Conservation (phyloP, 768 basidiomycete genomes). For the Candolleomyces efflorescens region DNA sequence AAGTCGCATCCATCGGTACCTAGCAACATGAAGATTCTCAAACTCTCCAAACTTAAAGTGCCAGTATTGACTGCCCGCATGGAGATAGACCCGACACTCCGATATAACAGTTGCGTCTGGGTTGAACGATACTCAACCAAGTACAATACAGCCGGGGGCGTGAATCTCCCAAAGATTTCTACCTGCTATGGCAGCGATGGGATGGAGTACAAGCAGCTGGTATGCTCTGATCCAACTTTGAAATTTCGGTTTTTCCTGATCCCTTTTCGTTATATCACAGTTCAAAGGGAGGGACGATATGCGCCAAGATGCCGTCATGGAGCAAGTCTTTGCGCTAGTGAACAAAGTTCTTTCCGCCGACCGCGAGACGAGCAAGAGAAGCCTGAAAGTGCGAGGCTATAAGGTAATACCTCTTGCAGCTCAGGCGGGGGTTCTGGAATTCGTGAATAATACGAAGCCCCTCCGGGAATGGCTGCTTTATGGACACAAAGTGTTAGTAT, state of each 20-base stretch:
- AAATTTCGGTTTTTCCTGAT: not conserved
- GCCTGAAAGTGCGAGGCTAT: conserved; percentile 76
- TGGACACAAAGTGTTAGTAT: conserved; percentile 59
- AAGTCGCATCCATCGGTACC: conserved; percentile 5
- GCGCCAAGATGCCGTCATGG: conserved; percentile 98
- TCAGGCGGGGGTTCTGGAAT: conserved; percentile 85
- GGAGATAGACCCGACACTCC: conserved; percentile 62
- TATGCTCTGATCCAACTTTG: conserved; percentile 29
- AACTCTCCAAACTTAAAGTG: conserved; percentile 55
- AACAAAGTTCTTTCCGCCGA: conserved; percentile 75
- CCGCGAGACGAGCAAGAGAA: conserved; percentile 68
- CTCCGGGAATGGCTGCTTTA: conserved; percentile 55
- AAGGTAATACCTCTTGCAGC: conserved; percentile 82
- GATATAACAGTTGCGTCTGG: conserved; percentile 69
- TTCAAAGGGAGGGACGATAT: conserved; percentile 88
- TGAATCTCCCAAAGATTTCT: conserved; percentile 80
- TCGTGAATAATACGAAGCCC: conserved; percentile 74
- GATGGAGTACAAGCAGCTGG: conserved; percentile 70
- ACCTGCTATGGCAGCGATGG: conserved; percentile 68
- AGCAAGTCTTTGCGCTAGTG: conserved; percentile 91
- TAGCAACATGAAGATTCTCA: conserved; percentile 37
- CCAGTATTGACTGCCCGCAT: conserved; percentile 79
- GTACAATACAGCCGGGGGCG: conserved; percentile 70
- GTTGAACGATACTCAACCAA: conserved; percentile 55
- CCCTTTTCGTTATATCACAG: conserved; percentile 67